These are phyloP conservation scores for Trichoderma sp. DNA, from an alignment of 2,329 filamentous ascomycete species.

Conservation along the genomic window DNA sequence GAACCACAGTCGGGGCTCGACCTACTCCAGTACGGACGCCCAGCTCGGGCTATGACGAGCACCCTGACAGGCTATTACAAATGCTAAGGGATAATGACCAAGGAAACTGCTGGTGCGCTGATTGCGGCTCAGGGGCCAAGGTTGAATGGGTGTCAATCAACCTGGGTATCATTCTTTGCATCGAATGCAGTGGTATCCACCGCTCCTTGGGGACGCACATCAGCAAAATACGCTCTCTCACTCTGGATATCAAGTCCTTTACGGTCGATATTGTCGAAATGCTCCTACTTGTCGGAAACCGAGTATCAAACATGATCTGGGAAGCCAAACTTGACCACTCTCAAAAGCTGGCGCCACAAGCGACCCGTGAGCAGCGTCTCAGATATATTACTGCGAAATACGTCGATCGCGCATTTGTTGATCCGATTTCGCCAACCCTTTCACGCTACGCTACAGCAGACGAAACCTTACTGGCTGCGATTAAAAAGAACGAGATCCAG, in stretches of 20 bases:
- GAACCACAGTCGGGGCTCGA: constrained; percentile 89
- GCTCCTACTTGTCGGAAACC: constrained; percentile 86
- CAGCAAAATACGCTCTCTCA: constrained; percentile 93
- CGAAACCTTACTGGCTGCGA: constrained; percentile 85
- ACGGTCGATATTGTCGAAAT: constrained; percentile 96
- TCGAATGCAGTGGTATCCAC: constrained; percentile 97
- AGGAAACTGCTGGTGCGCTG: constrained; percentile 90
- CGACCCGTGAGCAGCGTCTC: constrained; percentile 87
- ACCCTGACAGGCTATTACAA: constrained; percentile 83
- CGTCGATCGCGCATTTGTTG: constrained; percentile 79
- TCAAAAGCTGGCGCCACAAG: constrained; percentile 73
- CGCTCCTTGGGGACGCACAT: constrained; percentile 96
- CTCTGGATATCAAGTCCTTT: constrained; percentile 93
- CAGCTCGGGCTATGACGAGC: constrained; percentile 77
- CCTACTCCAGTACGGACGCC: constrained; percentile 71
- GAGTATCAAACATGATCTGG: constrained; percentile 96
- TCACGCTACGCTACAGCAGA: constrained; percentile 79
- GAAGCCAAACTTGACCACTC: constrained; percentile 79
- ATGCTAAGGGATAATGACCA: constrained; percentile 87
- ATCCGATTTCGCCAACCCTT: constrained; percentile 73
- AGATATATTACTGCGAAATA: constrained; percentile 96
- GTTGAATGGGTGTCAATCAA: constrained; percentile 99
- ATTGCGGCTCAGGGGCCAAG: constrained; percentile 88
- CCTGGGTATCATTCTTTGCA: constrained; percentile 91
- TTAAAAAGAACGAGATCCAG: constrained; percentile 95